phyloP scores from a whole-genome alignment of 139 green algal species.

The Tetraselmis chui region DNA sequence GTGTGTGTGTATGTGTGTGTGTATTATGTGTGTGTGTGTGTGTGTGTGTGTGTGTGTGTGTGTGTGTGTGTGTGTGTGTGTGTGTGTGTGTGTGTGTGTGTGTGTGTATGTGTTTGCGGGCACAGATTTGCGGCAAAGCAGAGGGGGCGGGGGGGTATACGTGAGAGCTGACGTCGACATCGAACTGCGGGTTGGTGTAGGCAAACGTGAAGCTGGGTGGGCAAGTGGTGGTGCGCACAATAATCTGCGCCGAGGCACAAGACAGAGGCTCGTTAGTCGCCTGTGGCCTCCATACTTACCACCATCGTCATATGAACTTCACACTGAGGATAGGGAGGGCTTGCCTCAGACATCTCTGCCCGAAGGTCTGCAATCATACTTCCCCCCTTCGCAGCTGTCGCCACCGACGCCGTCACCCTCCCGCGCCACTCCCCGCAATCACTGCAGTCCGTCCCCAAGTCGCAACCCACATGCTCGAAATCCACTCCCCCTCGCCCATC shows the following conservation, averaged over 20 bases:
- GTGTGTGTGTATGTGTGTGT: background rate
- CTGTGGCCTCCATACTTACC: too few relatives aligned
- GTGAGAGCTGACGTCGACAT: conserved; percentile 53
- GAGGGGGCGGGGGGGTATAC: conserved; percentile 8
- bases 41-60: too few relatives aligned
- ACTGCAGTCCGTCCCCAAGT: conserved; percentile 72
- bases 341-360: background rate
- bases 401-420: background rate
- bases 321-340: background rate
- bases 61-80: too few relatives aligned
- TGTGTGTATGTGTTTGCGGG: too few relatives aligned
- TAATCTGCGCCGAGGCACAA: background rate
- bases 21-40: too few relatives aligned
- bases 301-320: too few relatives aligned
- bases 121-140: background rate
- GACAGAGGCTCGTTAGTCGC: too few relatives aligned
- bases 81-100: too few relatives aligned
- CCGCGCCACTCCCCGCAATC: conserved; percentile 56
- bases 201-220: conserved; percentile 35
- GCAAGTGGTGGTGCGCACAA: background rate
- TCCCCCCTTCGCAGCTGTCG: background rate
- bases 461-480: conserved; percentile 25
- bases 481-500: background rate
- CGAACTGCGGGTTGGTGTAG: conserved; percentile 48
- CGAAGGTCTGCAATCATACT: background rate